phyloP scores from a whole-genome alignment of 495 filamentous ascomycete species.

The Wilcoxina mikolae region DNA sequence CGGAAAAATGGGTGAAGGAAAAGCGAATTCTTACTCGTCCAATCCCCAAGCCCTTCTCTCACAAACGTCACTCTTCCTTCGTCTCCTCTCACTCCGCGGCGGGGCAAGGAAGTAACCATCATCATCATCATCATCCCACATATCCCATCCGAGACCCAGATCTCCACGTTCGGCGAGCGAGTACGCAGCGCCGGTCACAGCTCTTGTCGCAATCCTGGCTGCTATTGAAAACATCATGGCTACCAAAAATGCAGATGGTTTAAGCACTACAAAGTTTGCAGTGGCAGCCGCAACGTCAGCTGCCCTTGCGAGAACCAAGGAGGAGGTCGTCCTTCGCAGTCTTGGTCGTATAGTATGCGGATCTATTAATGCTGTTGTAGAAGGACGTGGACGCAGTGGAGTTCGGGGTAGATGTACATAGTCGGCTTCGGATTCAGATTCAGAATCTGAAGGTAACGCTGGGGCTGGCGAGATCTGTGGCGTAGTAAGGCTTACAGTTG shows the following conservation, averaged over 20 bases:
- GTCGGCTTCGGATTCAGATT: constrained; percentile 22
- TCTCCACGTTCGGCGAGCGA: background rate
- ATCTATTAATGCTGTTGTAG: background rate
- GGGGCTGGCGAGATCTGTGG: constrained; percentile 16
- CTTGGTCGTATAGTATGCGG: constrained; percentile 5
- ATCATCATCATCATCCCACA: background rate
- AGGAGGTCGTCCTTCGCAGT: constrained; percentile 19
- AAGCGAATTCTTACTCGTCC: background rate
- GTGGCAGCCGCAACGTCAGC: constrained; percentile 9
- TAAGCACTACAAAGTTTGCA: constrained; percentile 23
- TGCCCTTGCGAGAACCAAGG: constrained; percentile 16
- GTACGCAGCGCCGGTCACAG: constrained; percentile 7
- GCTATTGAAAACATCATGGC: constrained; percentile 25
- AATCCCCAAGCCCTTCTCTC: background rate
- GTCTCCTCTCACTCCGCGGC: background rate
- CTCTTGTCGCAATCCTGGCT: constrained; percentile 19
- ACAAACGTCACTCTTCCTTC: background rate
- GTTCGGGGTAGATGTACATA: constrained; percentile 7
- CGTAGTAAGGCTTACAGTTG: too few species aligned
- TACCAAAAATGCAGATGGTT: constrained; percentile 24
- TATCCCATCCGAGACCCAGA: background rate
- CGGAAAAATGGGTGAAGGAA: too few species aligned
- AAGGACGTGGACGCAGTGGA: background rate
- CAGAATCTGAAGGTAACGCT: constrained; percentile 22
- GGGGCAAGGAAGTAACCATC: background rate